Percentiles rank a stretch among this genome's conserved stretches.
These are phyloP conservation scores for Penicillium steckii DNA, from an alignment of 495 filamentous ascomycete genomes.

Conservation along the genomic window DNA sequence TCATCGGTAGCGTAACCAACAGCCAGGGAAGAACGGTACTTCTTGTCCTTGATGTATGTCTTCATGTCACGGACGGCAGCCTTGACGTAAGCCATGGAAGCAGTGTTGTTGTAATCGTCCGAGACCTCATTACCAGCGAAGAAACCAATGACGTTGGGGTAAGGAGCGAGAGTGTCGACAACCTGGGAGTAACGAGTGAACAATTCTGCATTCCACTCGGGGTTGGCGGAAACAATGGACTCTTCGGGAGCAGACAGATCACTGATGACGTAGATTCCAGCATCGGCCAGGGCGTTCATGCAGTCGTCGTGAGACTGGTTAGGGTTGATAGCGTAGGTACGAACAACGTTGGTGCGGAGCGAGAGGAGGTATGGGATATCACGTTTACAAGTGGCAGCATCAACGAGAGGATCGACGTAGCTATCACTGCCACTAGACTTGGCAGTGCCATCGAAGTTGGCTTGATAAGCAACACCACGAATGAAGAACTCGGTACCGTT, in stretches of 20 bases:
- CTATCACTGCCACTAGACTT: constrained; percentile 23
- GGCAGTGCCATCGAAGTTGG: constrained; percentile 52
- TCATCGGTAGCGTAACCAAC: constrained; percentile 97
- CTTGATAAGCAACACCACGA: constrained; percentile 88
- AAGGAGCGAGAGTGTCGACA: constrained; percentile 75
- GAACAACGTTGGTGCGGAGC: constrained; percentile 85
- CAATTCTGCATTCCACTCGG: constrained; percentile 74
- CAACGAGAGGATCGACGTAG: constrained; percentile 72
- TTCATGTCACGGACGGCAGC: constrained; percentile 96
- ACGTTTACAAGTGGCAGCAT: constrained; percentile 67
- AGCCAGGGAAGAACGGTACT: constrained; percentile 67
- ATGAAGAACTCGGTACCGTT: constrained; percentile 86
- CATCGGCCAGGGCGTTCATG: constrained; percentile 82
- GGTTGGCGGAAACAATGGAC: constrained; percentile 80
- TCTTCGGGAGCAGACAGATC: constrained; percentile 78
- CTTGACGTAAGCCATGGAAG: constrained; percentile 90
- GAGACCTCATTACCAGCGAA: constrained; percentile 97
- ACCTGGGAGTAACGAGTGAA: constrained; percentile 84
- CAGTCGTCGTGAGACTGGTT: constrained; percentile 72
- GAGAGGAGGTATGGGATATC: constrained; percentile 79
- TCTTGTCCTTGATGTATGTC: constrained; percentile 80
- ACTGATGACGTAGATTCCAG: constrained; percentile 92
- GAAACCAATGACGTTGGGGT: constrained; percentile 91
- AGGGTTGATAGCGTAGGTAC: constrained; percentile 91
- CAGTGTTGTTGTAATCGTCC: constrained; percentile 80